Percentiles rank a stretch among this genome's conserved stretches.
Conservation (phyloP, 805 yeast genomes). For the Cyberlindnera euphorbiiphila region DNA sequence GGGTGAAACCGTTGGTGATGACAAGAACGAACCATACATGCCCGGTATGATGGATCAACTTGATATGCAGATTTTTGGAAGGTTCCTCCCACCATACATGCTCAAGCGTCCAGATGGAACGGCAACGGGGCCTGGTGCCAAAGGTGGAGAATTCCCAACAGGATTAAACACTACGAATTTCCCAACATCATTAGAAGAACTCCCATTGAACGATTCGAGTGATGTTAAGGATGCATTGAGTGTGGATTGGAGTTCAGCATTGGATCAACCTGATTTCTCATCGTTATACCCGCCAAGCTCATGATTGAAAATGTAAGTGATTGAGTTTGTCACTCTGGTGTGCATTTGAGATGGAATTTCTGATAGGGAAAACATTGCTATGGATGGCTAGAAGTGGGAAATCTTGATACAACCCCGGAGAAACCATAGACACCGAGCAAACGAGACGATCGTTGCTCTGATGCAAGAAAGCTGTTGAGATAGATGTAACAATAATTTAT, state of each 20-base stretch:
- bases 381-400: no score
- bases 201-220: constrained; percentile 14
- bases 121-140: constrained; percentile 27
- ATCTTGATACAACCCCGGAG: no score
- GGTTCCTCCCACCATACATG: constrained; percentile 84
- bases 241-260: constrained; percentile 1
- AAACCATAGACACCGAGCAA: no score
- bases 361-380: no score
- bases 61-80: constrained; percentile 82
- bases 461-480: no score
- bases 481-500: no score
- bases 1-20: no score
- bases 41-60: constrained; percentile 84
- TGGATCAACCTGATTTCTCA: constrained; percentile 6
- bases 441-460: no score
- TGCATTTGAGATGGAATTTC: no score
- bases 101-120: constrained; percentile 33
- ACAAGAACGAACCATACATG: constrained; percentile 39
- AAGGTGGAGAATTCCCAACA: constrained; percentile 29
- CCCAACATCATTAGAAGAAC: constrained; percentile 22
- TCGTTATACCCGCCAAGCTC: constrained; percentile 4
- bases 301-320: no score
- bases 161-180: constrained; percentile 25
- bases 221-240: constrained; percentile 4
- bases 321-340: no score